Base-by-base conservation (phyloP, 495 filamentous ascomycete species). In the Collariella sp. region DNA sequence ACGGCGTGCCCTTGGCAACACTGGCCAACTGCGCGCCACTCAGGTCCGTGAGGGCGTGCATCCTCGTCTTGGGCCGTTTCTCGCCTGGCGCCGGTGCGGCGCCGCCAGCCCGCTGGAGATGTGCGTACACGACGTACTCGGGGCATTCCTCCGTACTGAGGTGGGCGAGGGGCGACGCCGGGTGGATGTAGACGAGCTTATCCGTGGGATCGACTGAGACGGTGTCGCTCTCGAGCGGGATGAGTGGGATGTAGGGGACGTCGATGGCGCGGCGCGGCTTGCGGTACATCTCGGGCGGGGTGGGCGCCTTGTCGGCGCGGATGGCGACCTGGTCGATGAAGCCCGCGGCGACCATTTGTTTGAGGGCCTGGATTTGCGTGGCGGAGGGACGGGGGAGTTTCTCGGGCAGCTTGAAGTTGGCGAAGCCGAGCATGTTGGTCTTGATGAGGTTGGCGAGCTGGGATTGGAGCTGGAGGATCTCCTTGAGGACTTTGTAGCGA, bases 251-350 rank as follows among this genome's bases (percentile, higher is more conserved):
- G 67, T 96, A 99, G 2, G 91, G 87, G 3, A 96, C 85, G 63
- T 96, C 88, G 46, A 88, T 89, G 1, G 90, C 88, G 42, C 86
- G 79, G 42, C 80, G 84, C 0, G 89, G 87, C 34, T 86, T 88
- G 18, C 87, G 77, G 5, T 74, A 66, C 53, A 81, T 75, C 50
- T 86, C 83, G 2, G 87, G 87, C 1, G 89, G 86, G 16, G 76
- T 76, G 4, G 89, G 87, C 0, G 86, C 75, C 10, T 91, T 75
- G 66, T 97, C 91, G 3, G 89, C 89, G 55, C 93, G 88, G 63
- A 97, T 91, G 47, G 94, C 94, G 46, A 99, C 78, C 54, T 96
- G 86, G 72, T 97, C 94, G 58, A 99, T 84, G 73, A 96, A 99
- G 3, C 90, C 94, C 0, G 90, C 86, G 0, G 91, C 87, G 45